Evolutionary conservation across 495 filamentous ascomycete genomes (phyloP).

Genomic region (Sabuloglossum arenarium): DNA sequence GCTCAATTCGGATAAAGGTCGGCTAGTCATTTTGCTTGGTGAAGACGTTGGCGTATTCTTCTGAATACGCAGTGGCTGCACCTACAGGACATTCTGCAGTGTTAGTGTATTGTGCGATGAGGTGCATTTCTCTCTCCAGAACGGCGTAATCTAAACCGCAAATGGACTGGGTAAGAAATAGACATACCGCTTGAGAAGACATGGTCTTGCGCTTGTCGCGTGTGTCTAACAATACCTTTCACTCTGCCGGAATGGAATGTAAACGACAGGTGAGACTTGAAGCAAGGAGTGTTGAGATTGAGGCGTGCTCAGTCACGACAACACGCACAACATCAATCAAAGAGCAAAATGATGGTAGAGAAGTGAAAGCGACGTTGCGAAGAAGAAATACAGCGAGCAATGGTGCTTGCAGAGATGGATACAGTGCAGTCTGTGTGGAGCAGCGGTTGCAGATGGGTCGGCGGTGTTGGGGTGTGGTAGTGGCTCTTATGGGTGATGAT

Average conservation of each 20-base stretch:
- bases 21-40: constrained; percentile 20
- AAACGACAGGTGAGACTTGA: not conserved
- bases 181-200: not conserved
- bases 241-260: not conserved
- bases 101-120: not conserved
- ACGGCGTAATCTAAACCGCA: not conserved
- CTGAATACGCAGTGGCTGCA: constrained; percentile 5
- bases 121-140: not conserved
- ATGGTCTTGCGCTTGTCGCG: not conserved
- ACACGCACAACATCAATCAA: not conserved
- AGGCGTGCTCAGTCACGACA: not conserved
- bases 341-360: not conserved
- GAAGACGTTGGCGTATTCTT: constrained; percentile 6
- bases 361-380: not conserved
- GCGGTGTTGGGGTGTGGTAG: not conserved
- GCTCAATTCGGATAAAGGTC: constrained; percentile 33
- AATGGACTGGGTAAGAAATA: not conserved
- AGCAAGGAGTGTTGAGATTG: not conserved
- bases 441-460: not conserved
- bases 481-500: not conserved
- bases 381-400: not conserved
- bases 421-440: not conserved
- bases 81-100: not conserved
- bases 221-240: not conserved
- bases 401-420: not conserved